Evolutionary conservation across 805 yeast genomes (phyloP).

Genomic region (Candida nitratophila): DNA sequence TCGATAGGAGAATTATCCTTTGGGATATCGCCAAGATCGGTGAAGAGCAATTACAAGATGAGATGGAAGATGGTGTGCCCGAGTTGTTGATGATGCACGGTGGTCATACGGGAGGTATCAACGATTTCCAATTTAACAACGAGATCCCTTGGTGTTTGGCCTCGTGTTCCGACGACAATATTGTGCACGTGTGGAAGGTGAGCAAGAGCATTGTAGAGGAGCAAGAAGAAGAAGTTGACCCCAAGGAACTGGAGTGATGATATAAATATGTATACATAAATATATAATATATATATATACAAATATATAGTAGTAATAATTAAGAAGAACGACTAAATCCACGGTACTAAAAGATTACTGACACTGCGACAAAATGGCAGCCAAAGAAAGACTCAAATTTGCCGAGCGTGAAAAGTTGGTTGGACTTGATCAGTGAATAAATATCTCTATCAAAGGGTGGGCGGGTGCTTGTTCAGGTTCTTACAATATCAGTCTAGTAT

Average conservation of each 20-base stretch:
- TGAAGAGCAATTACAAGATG: constrained; percentile 78
- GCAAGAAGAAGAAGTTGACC: constrained; percentile 8
- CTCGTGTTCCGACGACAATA: constrained; percentile 54
- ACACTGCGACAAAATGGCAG: not conserved
- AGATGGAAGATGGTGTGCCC: constrained; percentile 86
- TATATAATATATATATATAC: too few species aligned
- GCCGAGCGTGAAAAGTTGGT: too few species aligned
- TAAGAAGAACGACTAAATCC: too few species aligned
- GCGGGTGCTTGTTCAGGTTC: too few species aligned
- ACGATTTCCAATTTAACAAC: constrained; percentile 66
- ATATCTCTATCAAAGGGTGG: too few species aligned
- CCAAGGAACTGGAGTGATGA: constrained; percentile 7
- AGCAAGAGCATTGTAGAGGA: constrained; percentile 24
- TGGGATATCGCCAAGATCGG: constrained; percentile 83
- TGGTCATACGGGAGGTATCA: constrained; percentile 75
- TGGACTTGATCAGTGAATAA: too few species aligned
- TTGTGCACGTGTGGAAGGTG: constrained; percentile 54
- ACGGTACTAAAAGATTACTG: too few species aligned
- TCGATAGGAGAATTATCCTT: constrained; percentile 68
- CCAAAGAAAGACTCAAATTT: too few species aligned
- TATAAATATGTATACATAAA: too few species aligned
- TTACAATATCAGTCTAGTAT: too few species aligned
- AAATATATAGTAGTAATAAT: too few species aligned
- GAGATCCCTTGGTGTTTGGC: constrained; percentile 73
- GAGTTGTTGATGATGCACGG: constrained; percentile 90